Base-by-base conservation (phyloP, 2,329 filamentous ascomycete species). In the Clonostachys solani region DNA sequence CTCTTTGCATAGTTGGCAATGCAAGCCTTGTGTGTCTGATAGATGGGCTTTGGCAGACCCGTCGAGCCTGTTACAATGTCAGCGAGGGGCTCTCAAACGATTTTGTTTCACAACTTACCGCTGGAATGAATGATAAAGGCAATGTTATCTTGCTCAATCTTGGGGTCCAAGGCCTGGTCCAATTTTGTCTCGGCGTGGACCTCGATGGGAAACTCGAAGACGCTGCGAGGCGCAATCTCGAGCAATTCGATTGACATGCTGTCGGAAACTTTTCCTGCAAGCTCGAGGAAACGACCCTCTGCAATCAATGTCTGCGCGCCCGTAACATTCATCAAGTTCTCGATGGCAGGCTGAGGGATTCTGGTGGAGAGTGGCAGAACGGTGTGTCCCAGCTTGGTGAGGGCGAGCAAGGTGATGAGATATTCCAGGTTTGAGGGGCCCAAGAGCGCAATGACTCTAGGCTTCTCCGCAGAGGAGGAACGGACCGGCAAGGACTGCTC, bases 11-110 rank as follows among this genome's bases (percentile, higher is more conserved):
- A 78, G 51, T 78, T 80, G 37, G 66, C 64, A 13, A 83, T 57
- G 33, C 69, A 72, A 7, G 73, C 67, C 19, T 61, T 60, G 43
- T 85, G 78, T 1, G 72, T 77, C 49, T 81, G 74, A 53, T 73
- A 78, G 47, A 85, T 82, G 2, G 81, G 80, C 51, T 84, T 84
- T 0, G 81, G 81, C 6, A 83, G 66, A 1, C 81, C 80, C 6
- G 82, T 83, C 0, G 76, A 81, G n/a, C 81, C 80, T 58, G 47
- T 34, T 34, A 47, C n/a, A 33, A 5, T 15, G 43, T 46, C 13
- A 46, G 38, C 36, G 18, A 46, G 15, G 36, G 2, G 13, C 17
- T 40, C 19, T 18, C 6, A 23, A n/a, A 23, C 15, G 19, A 15
- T 2, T 8, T n/a, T 12, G 12, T 16, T 33, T 15, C 33, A 60